Conservation (phyloP, 2,329 filamentous ascomycete genomes). For the Colletotrichum sojae region DNA sequence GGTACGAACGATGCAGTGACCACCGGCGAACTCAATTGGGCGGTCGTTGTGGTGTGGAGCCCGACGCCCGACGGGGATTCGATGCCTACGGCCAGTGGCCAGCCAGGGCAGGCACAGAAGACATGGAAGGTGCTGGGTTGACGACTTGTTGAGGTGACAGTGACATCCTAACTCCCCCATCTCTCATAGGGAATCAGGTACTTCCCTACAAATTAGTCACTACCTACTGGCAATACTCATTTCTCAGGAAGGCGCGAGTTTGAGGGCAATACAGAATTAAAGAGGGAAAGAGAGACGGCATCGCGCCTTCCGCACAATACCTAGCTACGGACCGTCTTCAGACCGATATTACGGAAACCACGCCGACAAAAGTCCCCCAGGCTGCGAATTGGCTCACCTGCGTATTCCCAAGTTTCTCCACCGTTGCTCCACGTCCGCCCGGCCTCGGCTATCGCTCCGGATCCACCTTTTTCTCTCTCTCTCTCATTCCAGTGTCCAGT, state of each 20-base stretch:
- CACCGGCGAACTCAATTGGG: conserved; percentile 26
- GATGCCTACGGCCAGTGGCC: neutral
- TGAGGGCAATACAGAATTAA: too few species aligned
- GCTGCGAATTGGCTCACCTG: neutral
- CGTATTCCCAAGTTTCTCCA: too few species aligned
- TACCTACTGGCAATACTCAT: too few species aligned
- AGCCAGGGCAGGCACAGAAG: neutral
- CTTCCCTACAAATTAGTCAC: too few species aligned
- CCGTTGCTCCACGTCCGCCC: neutral
- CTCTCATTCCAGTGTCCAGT: too few species aligned
- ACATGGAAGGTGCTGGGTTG: neutral
- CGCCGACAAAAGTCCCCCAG: conserved; percentile 33
- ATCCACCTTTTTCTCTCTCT: too few species aligned
- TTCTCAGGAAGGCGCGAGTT: too few species aligned
- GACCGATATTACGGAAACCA: conserved; percentile 23
- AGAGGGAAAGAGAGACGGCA: neutral
- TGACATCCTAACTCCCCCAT: too few species aligned
- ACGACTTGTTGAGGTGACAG: too few species aligned
- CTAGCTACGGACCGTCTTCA: conserved; percentile 12
- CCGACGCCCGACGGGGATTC: neutral
- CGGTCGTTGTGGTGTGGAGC: conserved; percentile 21
- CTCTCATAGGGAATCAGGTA: too few species aligned
- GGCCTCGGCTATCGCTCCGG: conserved; percentile 26
- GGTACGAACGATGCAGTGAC: neutral
- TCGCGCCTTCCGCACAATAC: neutral